These are phyloP conservation scores for Mycena rebaudengoi DNA, from an alignment of 768 basidiomycete species.

Conservation along the genomic window DNA sequence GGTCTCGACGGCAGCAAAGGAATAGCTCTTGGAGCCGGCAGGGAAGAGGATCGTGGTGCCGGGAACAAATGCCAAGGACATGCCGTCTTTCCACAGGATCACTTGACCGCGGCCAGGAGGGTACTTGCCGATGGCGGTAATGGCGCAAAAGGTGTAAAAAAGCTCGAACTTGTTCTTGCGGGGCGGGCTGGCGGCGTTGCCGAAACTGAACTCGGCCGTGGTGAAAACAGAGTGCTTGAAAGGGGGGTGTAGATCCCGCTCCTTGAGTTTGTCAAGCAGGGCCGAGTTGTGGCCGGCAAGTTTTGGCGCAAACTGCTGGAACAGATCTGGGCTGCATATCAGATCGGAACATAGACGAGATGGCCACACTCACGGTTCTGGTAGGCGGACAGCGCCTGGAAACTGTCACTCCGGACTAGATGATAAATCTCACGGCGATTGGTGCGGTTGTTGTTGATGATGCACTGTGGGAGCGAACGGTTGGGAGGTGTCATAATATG, in stretches of 20 bases:
- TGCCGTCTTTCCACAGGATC: background rate
- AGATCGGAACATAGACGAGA: too few relatives aligned
- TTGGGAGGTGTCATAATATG: too few relatives aligned
- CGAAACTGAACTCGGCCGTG: background rate
- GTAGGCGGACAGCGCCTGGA: background rate
- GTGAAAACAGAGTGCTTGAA: background rate
- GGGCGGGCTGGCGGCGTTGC: background rate
- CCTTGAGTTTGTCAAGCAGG: background rate
- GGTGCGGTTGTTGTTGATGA: background rate
- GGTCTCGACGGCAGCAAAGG: background rate
- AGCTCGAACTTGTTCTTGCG: background rate
- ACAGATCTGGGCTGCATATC: constrained; percentile 3
- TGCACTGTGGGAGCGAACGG: background rate
- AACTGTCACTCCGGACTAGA: background rate
- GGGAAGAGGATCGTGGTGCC: background rate
- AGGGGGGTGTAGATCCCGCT: background rate
- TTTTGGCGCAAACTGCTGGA: background rate
- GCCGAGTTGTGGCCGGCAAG: background rate
- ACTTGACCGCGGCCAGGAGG: background rate
- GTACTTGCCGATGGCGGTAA: background rate
- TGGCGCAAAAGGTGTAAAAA: background rate
- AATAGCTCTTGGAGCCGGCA: background rate
- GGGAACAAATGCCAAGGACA: background rate
- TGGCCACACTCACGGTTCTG: constrained; percentile 4
- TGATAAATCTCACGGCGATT: background rate